Evolutionary conservation across 139 green algal genomes (phyloP), one percentile per base, ranked within the genome.

Genomic region (Closterium sp.): DNA sequence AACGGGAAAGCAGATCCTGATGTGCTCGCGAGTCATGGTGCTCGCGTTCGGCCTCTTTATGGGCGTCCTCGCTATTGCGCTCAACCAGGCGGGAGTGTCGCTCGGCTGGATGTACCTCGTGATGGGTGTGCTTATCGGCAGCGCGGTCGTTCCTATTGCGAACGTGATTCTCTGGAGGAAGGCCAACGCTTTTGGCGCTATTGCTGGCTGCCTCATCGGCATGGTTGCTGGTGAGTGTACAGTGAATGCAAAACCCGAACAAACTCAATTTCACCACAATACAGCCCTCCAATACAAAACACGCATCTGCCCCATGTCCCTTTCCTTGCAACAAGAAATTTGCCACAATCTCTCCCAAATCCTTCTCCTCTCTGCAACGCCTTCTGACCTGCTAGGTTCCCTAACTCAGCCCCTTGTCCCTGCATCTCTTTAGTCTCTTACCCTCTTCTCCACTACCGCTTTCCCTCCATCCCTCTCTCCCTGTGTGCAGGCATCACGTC

Each of bases 91-190:
- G 0, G 93, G 95, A 25, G 93, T 98, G 12, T 96, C 90, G 16
- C 90, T 94, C 4, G 92, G 92, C 31, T 94, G 89, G 89, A 87
- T 94, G 85, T 98, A 98, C 91, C 92, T 97, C 30, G 91, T 95
- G 89, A 98, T 97, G 97, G 97, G 97, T 38, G 95, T 98, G 38
- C 92, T 98, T 34, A 97, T 99, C 86, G 97, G 97, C 69, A 97
- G 95, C 19, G 97, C 97, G 25, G 97, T 99, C 55, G 94, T 96
- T 88, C 97, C 95, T 35, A 96, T 98, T 69, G 94, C 96, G 32
- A 90, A 94, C 23, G 95, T 93, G 84, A 92, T 96, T 34, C 97
- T 97, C 0, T 98, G 97, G 97, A 92, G 89, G 32, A 98, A 98
- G 92, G 96, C 94, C 93, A 95, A 94, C 64, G 64, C 10, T 8